Percentiles rank a stretch among this genome's conserved stretches.
phyloP scores from a whole-genome alignment of 1,284 basidiomycete species.

The Cutaneotrichosporon spelunceum region DNA sequence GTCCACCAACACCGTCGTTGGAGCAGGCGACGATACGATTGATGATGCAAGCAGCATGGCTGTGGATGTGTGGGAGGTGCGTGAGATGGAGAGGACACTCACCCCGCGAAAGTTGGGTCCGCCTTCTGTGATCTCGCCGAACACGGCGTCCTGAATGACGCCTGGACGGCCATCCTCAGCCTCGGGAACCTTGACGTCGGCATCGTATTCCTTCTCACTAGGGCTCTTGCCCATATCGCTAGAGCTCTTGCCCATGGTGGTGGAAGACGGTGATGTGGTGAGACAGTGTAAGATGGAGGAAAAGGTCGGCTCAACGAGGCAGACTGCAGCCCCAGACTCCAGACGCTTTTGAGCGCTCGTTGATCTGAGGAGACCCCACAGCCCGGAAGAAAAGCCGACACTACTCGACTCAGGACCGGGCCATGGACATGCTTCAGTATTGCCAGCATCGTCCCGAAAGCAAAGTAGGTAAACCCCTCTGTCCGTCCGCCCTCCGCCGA shows the following conservation, averaged over 20 bases:
- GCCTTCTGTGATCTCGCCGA: slow-evolving; percentile 26
- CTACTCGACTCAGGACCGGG: neutral
- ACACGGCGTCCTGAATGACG: slow-evolving; percentile 28
- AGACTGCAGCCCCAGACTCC: neutral
- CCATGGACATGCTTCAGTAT: no score
- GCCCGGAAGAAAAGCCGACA: neutral
- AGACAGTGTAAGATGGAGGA: neutral
- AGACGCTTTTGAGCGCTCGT: neutral
- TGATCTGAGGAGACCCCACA: neutral
- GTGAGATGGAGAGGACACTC: slow-evolving; percentile 3
- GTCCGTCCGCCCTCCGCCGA: no score
- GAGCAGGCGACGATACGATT: neutral
- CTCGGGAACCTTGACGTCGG: neutral
- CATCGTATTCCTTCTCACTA: neutral
- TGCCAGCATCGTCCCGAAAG: no score
- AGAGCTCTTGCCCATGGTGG: neutral
- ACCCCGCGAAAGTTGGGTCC: slow-evolving; percentile 33
- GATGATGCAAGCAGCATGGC: neutral
- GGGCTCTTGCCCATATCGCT: neutral
- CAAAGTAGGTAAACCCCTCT: no score
- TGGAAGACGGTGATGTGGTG: neutral
- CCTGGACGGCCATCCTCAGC: neutral
- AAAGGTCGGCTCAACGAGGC: neutral
- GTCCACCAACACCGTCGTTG: neutral
- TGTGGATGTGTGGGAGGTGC: neutral